Conservation (phyloP, 176 grass and related monocot genomes). For the Cenchrus fungigraminus region DNA sequence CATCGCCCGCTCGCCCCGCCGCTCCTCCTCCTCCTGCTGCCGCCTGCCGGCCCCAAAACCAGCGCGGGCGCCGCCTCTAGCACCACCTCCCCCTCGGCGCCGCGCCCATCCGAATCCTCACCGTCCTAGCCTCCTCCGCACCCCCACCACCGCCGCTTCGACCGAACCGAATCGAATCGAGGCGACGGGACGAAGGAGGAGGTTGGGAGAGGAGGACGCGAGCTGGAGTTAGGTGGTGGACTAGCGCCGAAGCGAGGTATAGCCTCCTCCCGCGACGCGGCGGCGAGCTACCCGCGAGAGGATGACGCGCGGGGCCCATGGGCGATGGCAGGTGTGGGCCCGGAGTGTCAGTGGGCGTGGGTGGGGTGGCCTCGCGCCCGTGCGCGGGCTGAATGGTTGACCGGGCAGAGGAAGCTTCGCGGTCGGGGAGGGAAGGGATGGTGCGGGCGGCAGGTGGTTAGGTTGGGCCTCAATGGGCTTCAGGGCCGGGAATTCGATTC, state of each 20-base stretch:
- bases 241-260: constrained; percentile 49
- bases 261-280: background rate
- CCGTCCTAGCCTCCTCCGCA: background rate
- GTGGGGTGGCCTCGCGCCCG: background rate
- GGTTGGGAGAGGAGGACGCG: background rate
- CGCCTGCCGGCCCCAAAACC: background rate
- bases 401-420: constrained; percentile 8
- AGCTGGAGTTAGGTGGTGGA: background rate
- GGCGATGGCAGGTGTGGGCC: fast-evolving
- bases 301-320: background rate
- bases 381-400: background rate
- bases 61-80: constrained; percentile 10
- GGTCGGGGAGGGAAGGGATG: background rate
- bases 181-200: background rate
- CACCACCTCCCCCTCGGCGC: background rate
- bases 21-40: background rate
- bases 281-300: background rate
- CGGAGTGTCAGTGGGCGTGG: background rate
- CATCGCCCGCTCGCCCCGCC: constrained; percentile 42
- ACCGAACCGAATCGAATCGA: constrained; percentile 26
- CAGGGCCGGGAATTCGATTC: too few relatives aligned
- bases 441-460: background rate
- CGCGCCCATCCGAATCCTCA: constrained; percentile 33
- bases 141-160: background rate
- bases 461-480: background rate